Percentiles rank a stretch among this genome's conserved stretches.
These are phyloP conservation scores for Exophiala phaeomuriformis DNA, from an alignment of 2,329 filamentous ascomycete species.

Conservation along the genomic window DNA sequence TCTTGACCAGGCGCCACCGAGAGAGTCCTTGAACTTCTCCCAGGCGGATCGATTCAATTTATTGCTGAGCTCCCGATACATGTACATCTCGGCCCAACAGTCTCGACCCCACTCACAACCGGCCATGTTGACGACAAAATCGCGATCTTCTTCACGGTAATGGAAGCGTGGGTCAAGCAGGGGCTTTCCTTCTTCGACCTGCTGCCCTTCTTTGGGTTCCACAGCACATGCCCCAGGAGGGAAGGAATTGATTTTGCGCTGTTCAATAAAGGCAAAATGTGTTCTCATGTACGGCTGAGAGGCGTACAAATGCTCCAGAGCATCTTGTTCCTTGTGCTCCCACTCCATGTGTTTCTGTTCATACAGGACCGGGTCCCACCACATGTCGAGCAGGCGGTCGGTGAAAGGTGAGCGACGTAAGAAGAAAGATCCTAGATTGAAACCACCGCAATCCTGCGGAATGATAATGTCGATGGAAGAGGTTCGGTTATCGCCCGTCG, in stretches of 20 bases:
- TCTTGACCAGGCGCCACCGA: conserved; percentile 16
- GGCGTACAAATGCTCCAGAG: conserved; percentile 82
- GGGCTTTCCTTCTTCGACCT: conserved; percentile 7
- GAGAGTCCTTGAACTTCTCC: conserved; percentile 51
- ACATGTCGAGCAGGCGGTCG: conserved; percentile 83
- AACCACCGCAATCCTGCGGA: conserved; percentile 88
- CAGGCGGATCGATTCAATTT: conserved; percentile 75
- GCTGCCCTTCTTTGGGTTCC: conserved; percentile 5
- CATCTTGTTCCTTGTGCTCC: conserved; percentile 98
- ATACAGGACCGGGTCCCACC: conserved; percentile 97
- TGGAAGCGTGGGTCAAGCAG: conserved; percentile 64
- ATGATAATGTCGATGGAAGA: conserved; percentile 81
- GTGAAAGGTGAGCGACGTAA: conserved; percentile 79
- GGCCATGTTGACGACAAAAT: conserved; percentile 97
- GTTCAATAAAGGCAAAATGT: conserved; percentile 79
- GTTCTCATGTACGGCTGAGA: conserved; percentile 89
- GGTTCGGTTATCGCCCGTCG: conserved; percentile 66
- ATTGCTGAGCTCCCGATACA: conserved; percentile 85
- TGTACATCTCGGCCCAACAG: conserved; percentile 97
- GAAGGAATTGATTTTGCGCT: conserved; percentile 91
- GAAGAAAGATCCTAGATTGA: conserved; percentile 96
- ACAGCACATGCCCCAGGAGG: conserved; percentile 74
- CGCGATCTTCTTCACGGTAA: conserved; percentile 75
- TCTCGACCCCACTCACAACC: conserved; percentile 95
- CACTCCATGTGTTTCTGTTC: conserved; percentile 99